Base-by-base conservation (phyloP, 768 basidiomycete species). In the Tylopilus vinaceipallidus region DNA sequence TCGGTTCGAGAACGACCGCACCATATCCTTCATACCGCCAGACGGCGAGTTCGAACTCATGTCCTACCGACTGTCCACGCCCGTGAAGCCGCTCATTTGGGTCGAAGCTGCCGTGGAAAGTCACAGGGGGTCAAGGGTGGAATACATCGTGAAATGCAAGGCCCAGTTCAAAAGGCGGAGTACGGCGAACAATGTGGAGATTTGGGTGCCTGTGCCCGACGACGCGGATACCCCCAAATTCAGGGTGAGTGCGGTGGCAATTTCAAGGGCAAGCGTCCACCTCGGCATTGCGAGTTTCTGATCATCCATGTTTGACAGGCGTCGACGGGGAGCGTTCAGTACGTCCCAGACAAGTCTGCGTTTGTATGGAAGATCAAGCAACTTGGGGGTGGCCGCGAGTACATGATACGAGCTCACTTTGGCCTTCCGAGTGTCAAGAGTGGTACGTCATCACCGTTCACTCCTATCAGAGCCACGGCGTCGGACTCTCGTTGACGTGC, bases 281-380 rank as follows among this genome's bases (percentile, higher is more conserved):
- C 10, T 12, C 14, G 32, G 34, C 17, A 13, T 24, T 30, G 23
- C 35, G 47, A 17, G 24, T 9, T n/a, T 17, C n/a, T 42, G 36
- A 33, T 4, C 27, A 20, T 36, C 19, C 3, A 33, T 23, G 19
- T 45, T 23, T 6, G 37, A 27, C 53, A 97, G 94, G 91, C 95
- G 19, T 87, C 94, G 14, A 95, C 93, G 12, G 97, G 97, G 3
- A 88, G 84, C 20, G 97, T 98, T 3, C 93, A 97, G 55, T 98
- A 99, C 63, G 94, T 89, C 2, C 97, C 95, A 0, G 97, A 99
- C 67, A 98, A 98, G 69, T 92, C 92, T 16, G 93, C 94, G 2
- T 98, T 98, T 62, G 91, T 98, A 2, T 98, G 97, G 97, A 98
- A 98, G 72, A 98, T 99, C 71, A 98, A 98, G 68, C 92, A 95